Percentiles rank a stretch among this genome's conserved stretches.
phyloP scores from a whole-genome alignment of 2,329 filamentous ascomycete genomes.

The Aspergillus fijiensis region DNA sequence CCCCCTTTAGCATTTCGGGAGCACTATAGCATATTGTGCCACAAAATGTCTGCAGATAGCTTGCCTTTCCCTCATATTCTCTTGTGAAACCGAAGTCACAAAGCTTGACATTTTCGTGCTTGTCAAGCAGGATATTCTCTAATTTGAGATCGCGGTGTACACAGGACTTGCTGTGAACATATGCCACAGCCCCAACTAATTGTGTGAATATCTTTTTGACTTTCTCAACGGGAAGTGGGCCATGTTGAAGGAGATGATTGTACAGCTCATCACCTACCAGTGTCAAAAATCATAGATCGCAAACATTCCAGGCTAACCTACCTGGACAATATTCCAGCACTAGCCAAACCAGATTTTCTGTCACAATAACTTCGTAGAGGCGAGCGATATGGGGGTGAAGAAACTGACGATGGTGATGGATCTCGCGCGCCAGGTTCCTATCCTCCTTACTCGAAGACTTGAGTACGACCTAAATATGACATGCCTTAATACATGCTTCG shows the following conservation, averaged over 20 bases:
- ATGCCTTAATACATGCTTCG: not conserved
- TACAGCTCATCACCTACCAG: slow-evolving; percentile 85
- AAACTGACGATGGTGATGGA: slow-evolving; percentile 97
- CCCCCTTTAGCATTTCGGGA: slow-evolving; percentile 96
- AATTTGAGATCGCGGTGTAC: slow-evolving; percentile 96
- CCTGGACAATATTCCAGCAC: slow-evolving; percentile 95
- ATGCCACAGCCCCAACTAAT: slow-evolving; percentile 88
- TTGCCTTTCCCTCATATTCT: slow-evolving; percentile 93
- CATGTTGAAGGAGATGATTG: slow-evolving; percentile 87
- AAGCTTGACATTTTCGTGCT: slow-evolving; percentile 94
- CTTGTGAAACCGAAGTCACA: slow-evolving; percentile 98
- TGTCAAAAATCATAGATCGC: slow-evolving; percentile 7
- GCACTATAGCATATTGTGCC: slow-evolving; percentile 97
- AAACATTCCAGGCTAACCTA: slow-evolving; percentile 41
- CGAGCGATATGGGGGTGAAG: slow-evolving; percentile 95
- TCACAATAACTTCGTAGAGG: slow-evolving; percentile 97
- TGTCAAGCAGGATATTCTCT: slow-evolving; percentile 94
- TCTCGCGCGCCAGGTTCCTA: slow-evolving; percentile 91
- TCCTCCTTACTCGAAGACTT: slow-evolving; percentile 97
- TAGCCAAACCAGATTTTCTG: slow-evolving; percentile 91
- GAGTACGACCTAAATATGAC: slow-evolving; percentile 75
- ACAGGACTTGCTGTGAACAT: slow-evolving; percentile 92
- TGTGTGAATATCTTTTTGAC: slow-evolving; percentile 96
- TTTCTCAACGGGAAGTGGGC: slow-evolving; percentile 77
- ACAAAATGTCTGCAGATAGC: slow-evolving; percentile 95